A percentile compares a stretch with the other conserved stretches of the same genome.
Evolutionary conservation across 2,329 filamentous ascomycete genomes (phyloP).

Genomic region (Exophiala dermatitidis): DNA sequence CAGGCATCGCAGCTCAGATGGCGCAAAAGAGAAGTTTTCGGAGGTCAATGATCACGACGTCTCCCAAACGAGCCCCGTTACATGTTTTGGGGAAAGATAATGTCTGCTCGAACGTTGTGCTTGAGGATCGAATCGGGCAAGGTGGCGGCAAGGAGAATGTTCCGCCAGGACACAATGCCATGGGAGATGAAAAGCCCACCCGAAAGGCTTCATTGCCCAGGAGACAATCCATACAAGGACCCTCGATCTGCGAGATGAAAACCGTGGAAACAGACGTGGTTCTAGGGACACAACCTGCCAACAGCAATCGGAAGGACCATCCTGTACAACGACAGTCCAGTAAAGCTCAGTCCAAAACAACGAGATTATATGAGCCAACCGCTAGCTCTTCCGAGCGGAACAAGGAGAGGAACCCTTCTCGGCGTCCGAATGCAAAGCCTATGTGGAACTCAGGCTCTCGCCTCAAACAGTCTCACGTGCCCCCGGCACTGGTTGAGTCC

Average conservation of each 20-base stretch:
- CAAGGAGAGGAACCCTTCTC: background rate
- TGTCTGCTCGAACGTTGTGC: constrained; percentile 37
- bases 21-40: constrained; percentile 30
- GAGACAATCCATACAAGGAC: constrained; percentile 11
- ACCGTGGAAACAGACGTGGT: too few relatives aligned
- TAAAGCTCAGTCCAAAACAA: background rate
- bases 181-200: background rate
- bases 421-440: constrained; percentile 2
- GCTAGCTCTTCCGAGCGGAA: constrained; percentile 1
- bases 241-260: too few relatives aligned
- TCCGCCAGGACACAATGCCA: constrained; percentile 41
- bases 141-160: constrained; percentile 58
- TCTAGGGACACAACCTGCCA: background rate
- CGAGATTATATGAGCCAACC: constrained; percentile 1
- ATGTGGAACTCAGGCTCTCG: constrained; percentile 10
- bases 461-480: background rate
- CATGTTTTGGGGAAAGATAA: constrained; percentile 35
- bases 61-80: constrained; percentile 46
- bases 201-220: constrained; percentile 3
- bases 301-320: too few relatives aligned
- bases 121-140: constrained; percentile 45
- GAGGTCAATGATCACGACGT: constrained; percentile 34
- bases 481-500: background rate
- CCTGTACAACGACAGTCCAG: background rate
- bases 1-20: constrained; percentile 33